Evolutionary conservation across 75 land plant species (phyloP).

Genomic region (Pinus taeda): DNA sequence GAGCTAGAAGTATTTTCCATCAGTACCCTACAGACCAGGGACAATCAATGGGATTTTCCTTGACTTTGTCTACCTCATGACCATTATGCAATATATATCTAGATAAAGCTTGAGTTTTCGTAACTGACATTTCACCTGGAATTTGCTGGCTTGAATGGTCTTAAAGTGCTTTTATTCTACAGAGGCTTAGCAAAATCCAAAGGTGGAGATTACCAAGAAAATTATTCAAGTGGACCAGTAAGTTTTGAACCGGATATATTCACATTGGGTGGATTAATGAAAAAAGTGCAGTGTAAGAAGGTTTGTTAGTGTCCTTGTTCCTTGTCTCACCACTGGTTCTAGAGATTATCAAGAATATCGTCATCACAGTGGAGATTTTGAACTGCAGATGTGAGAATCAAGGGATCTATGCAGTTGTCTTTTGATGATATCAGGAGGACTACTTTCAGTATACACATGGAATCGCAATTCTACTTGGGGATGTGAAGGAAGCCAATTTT

Average conservation of each 20-base stretch:
- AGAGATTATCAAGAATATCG: not conserved
- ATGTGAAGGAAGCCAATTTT: not conserved
- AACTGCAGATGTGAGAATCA: not conserved
- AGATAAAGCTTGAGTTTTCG: conserved; percentile 6
- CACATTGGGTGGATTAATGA: conserved; percentile 6
- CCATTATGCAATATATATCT: conserved; percentile 8
- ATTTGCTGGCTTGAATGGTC: conserved; percentile 4
- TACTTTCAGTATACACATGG: not conserved
- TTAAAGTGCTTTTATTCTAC: not conserved
- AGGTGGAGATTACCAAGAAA: conserved; percentile 5
- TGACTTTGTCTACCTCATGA: not conserved
- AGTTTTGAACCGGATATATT: not conserved
- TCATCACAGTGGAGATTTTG: not conserved
- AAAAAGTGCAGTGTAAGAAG: not conserved
- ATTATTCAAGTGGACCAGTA: not conserved
- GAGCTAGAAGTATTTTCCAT: conserved; percentile 4
- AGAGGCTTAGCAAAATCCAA: conserved; percentile 1
- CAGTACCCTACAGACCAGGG: not conserved
- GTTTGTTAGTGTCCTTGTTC: conserved; percentile 1
- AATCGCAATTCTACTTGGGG: not conserved
- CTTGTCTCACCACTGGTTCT: not conserved
- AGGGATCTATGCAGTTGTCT: not conserved
- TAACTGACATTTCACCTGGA: not conserved
- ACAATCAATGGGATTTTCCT: conserved; percentile 3
- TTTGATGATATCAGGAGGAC: not conserved